Evolutionary conservation across 306 rosid genomes (phyloP).

Genomic region (Argentina anserina): DNA sequence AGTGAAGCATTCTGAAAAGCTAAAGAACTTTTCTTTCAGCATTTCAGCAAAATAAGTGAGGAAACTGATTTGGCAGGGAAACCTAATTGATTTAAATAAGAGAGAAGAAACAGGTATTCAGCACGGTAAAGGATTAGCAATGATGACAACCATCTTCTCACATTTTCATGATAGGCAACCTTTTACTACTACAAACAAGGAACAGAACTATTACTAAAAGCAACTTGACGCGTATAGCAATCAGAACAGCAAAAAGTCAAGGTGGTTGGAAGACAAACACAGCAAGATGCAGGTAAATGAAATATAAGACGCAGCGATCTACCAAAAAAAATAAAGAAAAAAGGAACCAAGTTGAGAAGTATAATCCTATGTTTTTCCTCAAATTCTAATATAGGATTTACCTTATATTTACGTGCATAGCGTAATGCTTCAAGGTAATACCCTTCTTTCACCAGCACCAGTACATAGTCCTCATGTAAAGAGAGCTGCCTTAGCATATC

Average conservation of each 20-base stretch:
- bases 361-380: neutral
- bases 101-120: neutral
- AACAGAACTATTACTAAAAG: neutral
- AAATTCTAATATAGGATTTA: slow-evolving; percentile 25
- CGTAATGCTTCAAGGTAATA: slow-evolving; percentile 90
- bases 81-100: neutral
- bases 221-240: neutral
- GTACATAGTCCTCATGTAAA: slow-evolving; percentile 82
- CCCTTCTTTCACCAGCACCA: slow-evolving; percentile 82
- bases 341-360: neutral
- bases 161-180: neutral
- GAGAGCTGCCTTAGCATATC: slow-evolving; percentile 93
- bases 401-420: slow-evolving; percentile 73
- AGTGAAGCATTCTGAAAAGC: neutral
- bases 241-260: neutral
- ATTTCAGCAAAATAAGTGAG: neutral
- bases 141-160: neutral
- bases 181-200: neutral
- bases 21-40: neutral
- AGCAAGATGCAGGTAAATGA: neutral
- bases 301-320: neutral
- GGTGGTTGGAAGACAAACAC: neutral
- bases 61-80: neutral
- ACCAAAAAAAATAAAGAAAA: neutral
- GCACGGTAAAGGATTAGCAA: neutral